Percentiles rank a stretch among this genome's conserved stretches.
These are phyloP conservation scores for Neltuma alba DNA, from an alignment of 306 rosid species.

Conservation along the genomic window DNA sequence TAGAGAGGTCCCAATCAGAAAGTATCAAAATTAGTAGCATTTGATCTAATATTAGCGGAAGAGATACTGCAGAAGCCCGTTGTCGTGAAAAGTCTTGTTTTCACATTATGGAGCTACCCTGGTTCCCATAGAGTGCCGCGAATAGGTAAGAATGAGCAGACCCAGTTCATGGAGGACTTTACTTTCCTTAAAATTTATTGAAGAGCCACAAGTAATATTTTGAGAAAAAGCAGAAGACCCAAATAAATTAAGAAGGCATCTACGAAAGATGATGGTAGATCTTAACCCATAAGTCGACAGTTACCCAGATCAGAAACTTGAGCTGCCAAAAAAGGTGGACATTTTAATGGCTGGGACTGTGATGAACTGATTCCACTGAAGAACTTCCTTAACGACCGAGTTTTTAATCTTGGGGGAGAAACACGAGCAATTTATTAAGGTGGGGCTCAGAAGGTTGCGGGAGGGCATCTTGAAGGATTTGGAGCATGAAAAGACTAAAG, in stretches of 20 bases:
- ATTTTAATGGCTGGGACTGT: constrained; percentile 39
- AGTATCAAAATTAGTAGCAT: constrained; percentile 28
- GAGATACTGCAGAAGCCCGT: constrained; percentile 1
- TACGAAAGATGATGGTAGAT: constrained; percentile 26
- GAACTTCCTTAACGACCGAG: constrained; percentile 6
- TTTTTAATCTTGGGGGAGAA: neutral
- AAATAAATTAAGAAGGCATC: constrained; percentile 24
- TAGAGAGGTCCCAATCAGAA: constrained; percentile 26
- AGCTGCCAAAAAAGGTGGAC: constrained; percentile 48
- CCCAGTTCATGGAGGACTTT: constrained; percentile 13
- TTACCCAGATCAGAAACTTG: constrained; percentile 30
- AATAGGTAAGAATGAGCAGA: constrained; percentile 23
- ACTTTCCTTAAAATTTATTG: constrained; percentile 20
- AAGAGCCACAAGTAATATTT: constrained; percentile 20
- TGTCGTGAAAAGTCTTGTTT: constrained; percentile 25
- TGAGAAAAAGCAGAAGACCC: constrained; percentile 14
- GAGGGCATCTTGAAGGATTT: constrained; percentile 53
- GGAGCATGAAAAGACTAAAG: constrained; percentile 53
- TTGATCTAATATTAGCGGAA: constrained; percentile 28
- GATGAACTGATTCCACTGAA: constrained; percentile 30
- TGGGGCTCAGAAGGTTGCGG: constrained; percentile 57
- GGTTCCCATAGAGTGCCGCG: neutral
- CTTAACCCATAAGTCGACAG: constrained; percentile 31
- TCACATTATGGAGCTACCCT: constrained; percentile 33
- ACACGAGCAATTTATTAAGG: constrained; percentile 45